Conservation (phyloP, 352 stramenopile genomes). For the Phytopythium aichiense region DNA sequence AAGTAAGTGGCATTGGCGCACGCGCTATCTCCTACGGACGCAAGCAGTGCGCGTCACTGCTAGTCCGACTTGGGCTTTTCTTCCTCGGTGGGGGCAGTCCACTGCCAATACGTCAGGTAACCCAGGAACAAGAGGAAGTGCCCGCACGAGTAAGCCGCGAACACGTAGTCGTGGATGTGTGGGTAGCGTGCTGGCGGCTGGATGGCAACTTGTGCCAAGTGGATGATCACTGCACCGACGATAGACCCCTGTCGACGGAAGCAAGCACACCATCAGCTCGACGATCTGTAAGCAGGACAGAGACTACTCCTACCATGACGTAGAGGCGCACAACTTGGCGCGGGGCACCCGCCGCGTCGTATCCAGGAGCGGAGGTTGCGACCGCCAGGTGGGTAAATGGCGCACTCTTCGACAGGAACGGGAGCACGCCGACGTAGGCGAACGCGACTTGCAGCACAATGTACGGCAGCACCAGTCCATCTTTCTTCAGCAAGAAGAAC, state of each 20-base stretch:
- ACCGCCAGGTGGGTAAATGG: constrained; percentile 25
- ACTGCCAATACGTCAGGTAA: constrained; percentile 86
- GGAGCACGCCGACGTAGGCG: constrained; percentile 37
- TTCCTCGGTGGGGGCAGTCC: constrained; percentile 29
- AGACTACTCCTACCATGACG: constrained; percentile 35
- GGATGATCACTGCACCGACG: constrained; percentile 44
- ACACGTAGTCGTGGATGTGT: constrained; percentile 85
- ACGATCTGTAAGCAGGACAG: neutral
- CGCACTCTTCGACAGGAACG: constrained; percentile 26
- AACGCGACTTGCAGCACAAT: constrained; percentile 54
- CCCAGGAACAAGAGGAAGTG: constrained; percentile 69
- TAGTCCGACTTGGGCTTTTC: constrained; percentile 40
- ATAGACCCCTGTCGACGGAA: constrained; percentile 40
- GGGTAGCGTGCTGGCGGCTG: constrained; percentile 53
- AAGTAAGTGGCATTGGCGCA: constrained; percentile 24
- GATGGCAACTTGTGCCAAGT: constrained; percentile 46
- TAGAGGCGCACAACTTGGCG: constrained; percentile 33
- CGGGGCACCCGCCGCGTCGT: constrained; percentile 28
- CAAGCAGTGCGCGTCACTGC: neutral
- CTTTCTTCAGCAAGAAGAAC: constrained; percentile 84
- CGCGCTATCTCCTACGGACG: neutral
- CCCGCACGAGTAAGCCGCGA: constrained; percentile 72
- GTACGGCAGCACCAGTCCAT: constrained; percentile 71
- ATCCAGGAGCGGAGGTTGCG: constrained; percentile 25
- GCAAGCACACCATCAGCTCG: constrained; percentile 11